These are phyloP conservation scores for Lasiosphaeria ovina DNA, from an alignment of 495 filamentous ascomycete species.

Conservation along the genomic window DNA sequence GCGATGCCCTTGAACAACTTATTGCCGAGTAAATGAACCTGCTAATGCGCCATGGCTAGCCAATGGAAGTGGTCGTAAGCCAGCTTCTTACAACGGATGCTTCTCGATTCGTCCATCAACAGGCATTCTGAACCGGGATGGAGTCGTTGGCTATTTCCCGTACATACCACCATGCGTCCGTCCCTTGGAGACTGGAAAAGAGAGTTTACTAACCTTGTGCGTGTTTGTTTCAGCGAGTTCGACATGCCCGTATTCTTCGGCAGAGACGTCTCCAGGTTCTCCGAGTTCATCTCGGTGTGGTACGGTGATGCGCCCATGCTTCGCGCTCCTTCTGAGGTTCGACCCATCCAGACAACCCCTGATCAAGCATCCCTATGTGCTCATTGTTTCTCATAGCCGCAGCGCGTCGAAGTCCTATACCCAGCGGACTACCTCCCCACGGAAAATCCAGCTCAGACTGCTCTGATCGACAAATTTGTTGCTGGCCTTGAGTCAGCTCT, in stretches of 20 bases:
- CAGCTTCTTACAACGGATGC: slow-evolving; percentile 13
- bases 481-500: slow-evolving; percentile 5
- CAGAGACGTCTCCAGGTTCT: slow-evolving; percentile 6
- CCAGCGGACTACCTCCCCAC: slow-evolving; percentile 10
- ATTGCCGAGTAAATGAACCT: background rate
- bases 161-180: background rate
- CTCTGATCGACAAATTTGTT: slow-evolving; percentile 11
- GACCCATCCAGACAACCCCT: background rate
- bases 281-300: slow-evolving; percentile 8
- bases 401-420: background rate
- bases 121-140: slow-evolving; percentile 2
- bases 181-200: background rate
- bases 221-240: background rate
- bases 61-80: slow-evolving; percentile 13
- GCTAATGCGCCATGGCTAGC: background rate
- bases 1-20: background rate
- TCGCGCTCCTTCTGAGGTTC: background rate
- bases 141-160: slow-evolving; percentile 8
- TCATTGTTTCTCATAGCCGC: background rate
- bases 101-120: slow-evolving; percentile 10
- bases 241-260: slow-evolving; percentile 12
- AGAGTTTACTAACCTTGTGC: background rate
- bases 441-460: background rate
- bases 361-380: background rate
- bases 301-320: slow-evolving; percentile 10